phyloP scores from a whole-genome alignment of 805 yeast genomes.

The Yamadazyma sp. region DNA sequence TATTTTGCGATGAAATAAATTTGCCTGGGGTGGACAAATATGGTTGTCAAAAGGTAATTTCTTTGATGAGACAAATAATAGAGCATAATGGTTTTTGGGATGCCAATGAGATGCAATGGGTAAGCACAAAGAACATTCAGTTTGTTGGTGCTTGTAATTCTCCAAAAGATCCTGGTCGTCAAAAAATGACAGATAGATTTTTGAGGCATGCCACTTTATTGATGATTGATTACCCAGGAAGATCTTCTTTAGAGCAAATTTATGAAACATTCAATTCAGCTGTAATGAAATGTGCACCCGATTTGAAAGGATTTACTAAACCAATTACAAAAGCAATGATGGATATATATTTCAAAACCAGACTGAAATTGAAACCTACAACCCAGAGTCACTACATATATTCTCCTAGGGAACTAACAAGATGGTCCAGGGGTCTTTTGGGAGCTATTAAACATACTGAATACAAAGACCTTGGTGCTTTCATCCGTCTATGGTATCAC shows the following conservation, averaged over 20 bases:
- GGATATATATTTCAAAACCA: constrained; percentile 50
- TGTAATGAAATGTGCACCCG: constrained; percentile 58
- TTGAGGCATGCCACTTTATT: constrained; percentile 63
- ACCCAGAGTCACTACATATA: constrained; percentile 63
- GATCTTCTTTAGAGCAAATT: constrained; percentile 59
- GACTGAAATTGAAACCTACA: constrained; percentile 31
- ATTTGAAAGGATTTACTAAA: constrained; percentile 49
- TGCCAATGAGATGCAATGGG: constrained; percentile 59
- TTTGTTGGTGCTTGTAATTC: constrained; percentile 97
- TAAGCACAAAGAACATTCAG: constrained; percentile 59
- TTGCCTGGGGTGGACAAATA: constrained; percentile 69
- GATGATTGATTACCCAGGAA: constrained; percentile 77
- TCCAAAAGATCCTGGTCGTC: constrained; percentile 75
- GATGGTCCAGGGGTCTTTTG: constrained; percentile 80
- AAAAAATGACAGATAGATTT: constrained; percentile 54
- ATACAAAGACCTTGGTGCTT: constrained; percentile 33
- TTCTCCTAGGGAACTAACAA: constrained; percentile 86
- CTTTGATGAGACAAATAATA: constrained; percentile 70
- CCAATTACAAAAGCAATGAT: constrained; percentile 66
- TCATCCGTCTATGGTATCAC: constrained; percentile 72
- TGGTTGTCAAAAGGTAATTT: constrained; percentile 70
- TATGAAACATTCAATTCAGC: constrained; percentile 59
- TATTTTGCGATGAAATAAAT: constrained; percentile 91
- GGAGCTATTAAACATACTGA: constrained; percentile 43
- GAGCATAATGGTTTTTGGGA: constrained; percentile 81